Evolutionary conservation across 2,329 filamentous ascomycete species (phyloP), one percentile per base, ranked within the genome.

Genomic region (Coniochaeta prunicola): DNA sequence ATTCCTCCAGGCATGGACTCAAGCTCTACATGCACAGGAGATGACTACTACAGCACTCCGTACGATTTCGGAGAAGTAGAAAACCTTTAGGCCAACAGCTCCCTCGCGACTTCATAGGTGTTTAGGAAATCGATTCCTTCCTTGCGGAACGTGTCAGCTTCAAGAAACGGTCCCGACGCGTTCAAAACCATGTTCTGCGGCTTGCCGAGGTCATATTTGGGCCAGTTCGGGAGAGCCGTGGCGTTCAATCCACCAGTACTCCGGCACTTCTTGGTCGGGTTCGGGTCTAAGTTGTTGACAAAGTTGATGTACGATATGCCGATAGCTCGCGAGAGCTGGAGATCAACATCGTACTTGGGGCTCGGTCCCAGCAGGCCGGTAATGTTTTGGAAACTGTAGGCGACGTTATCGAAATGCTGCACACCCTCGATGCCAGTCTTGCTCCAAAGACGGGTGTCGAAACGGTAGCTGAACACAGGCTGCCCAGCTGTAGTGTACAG

Each of bases 361-460:
- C 77, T 71, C 0, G 77, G 73, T 0, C 77, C 77, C n/a, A 80
- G 66, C 26, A 74, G 60, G 0, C 78, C 78, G 1, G 72, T 74
- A 53, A 80, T 78, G 58, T 81, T 80, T 64, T 80, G 76, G 65
- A 81, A 80, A 61, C 73, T 76, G 64, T 77, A 81, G 2, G 77
- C 76, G 0, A 79, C 78, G 55, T 81, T 80, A 63, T 73, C 71
- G 57, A 80, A 80, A 61, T 81, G 79, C 59, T 73, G 73, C 19
- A 76, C 72, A 2, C 76, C 77, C 8, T 72, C 71, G 60, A 74
- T 72, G 15, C 70, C 69, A 2, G 65, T 63, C 7, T 73, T 70
- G 60, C 75, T 73, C 70, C 76, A 79, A 24, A 72, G 67, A n/a
- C 70, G 68, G 59, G 77, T 77, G 63, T 80, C 77, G 58, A 81